phyloP scores from a whole-genome alignment of 2,329 filamentous ascomycete genomes.

The Trichoderma semiorbis region DNA sequence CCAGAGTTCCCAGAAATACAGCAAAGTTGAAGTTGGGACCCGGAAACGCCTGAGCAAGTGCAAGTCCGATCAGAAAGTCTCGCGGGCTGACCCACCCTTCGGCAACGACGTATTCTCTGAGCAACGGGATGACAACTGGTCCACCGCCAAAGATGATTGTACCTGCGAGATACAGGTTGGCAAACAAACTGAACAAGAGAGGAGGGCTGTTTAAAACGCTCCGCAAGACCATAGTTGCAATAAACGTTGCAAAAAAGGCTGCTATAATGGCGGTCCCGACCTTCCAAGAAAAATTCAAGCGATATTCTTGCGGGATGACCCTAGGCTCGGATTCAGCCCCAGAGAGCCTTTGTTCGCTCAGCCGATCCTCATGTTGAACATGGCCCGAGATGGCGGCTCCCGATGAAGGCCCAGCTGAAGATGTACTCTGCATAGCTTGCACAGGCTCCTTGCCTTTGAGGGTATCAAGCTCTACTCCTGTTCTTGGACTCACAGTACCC shows the following conservation, averaged over 20 bases:
- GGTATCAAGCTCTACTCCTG: neutral
- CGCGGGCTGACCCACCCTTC: slow-evolving; percentile 67
- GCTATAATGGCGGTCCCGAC: slow-evolving; percentile 40
- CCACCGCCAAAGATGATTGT: slow-evolving; percentile 66
- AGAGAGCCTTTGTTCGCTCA: neutral
- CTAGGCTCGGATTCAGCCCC: slow-evolving; percentile 25
- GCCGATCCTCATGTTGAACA: neutral
- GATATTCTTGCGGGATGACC: slow-evolving; percentile 28
- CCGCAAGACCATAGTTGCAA: slow-evolving; percentile 51
- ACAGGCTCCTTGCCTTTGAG: neutral
- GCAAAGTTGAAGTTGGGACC: slow-evolving; percentile 49
- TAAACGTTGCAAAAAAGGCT: slow-evolving; percentile 55
- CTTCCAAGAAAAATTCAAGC: slow-evolving; percentile 44
- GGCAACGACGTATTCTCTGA: slow-evolving; percentile 60
- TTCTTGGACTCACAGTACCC: neutral
- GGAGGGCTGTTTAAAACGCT: slow-evolving; percentile 40
- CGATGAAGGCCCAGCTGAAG: neutral
- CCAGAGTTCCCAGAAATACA: slow-evolving; percentile 53
- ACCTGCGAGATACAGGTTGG: slow-evolving; percentile 70
- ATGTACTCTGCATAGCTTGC: neutral
- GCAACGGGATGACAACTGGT: slow-evolving; percentile 61
- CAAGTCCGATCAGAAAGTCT: slow-evolving; percentile 70
- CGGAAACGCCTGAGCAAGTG: slow-evolving; percentile 67
- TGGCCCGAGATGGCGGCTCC: neutral
- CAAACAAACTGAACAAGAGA: slow-evolving; percentile 58